These are phyloP conservation scores for Biscogniauxia sp. DNA, from an alignment of 2,329 filamentous ascomycete genomes.

Conservation along the genomic window DNA sequence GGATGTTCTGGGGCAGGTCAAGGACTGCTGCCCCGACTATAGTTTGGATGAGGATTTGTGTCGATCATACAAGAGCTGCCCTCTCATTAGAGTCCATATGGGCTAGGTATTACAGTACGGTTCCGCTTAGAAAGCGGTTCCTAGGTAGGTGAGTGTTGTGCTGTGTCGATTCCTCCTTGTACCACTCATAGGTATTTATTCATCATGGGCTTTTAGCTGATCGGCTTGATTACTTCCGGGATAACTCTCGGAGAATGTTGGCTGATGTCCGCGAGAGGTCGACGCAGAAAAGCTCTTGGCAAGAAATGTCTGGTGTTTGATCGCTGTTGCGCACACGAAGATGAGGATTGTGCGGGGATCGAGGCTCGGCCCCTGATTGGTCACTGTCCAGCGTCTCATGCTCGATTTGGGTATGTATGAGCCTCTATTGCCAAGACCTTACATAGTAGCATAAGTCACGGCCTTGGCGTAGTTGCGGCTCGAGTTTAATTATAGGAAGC, in stretches of 20 bases:
- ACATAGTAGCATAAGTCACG: neutral
- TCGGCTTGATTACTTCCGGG: neutral
- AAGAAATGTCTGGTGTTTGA: neutral
- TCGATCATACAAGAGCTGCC: too few species aligned
- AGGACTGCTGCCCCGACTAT: too few species aligned
- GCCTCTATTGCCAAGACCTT: neutral
- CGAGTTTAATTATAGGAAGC: neutral
- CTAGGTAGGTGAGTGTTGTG: too few species aligned
- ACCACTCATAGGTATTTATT: too few species aligned
- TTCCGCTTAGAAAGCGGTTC: too few species aligned
- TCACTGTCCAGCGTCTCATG: neutral
- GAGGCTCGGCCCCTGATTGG: neutral
- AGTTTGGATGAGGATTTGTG: too few species aligned
- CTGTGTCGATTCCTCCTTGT: too few species aligned
- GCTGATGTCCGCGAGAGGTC: neutral
- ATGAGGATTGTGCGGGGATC: neutral
- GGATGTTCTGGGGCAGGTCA: too few species aligned
- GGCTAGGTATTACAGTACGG: too few species aligned
- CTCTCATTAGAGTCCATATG: too few species aligned
- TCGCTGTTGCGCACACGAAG: neutral
- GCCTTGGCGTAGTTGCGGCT: neutral
- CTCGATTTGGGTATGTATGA: neutral
- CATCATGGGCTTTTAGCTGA: too few species aligned
- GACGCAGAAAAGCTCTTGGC: neutral
- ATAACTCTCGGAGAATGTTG: neutral